Evolutionary conservation across 768 basidiomycete genomes (phyloP).

Genomic region (Termitomyces titanicus): DNA sequence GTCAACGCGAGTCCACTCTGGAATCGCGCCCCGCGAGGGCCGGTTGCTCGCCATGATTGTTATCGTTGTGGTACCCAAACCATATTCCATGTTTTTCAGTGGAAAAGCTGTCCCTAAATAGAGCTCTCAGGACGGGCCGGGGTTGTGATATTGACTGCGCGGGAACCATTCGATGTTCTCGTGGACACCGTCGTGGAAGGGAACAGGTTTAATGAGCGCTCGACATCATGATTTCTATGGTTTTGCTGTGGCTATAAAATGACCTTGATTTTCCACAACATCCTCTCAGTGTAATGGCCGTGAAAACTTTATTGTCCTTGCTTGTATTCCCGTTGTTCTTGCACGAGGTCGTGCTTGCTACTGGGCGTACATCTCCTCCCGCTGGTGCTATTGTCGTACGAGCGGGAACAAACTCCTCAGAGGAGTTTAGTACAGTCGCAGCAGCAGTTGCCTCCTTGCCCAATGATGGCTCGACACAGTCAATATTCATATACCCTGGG

Average conservation of each 20-base stretch:
- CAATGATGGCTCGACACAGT: conserved; percentile 31
- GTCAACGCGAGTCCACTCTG: background rate
- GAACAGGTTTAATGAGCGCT: background rate
- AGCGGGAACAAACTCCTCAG: conserved; percentile 33
- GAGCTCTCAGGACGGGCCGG: background rate
- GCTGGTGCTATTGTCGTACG: conserved; percentile 39
- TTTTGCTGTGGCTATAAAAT: background rate
- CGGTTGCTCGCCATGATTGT: too few species aligned
- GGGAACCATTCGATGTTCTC: background rate
- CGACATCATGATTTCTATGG: background rate
- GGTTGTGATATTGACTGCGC: background rate
- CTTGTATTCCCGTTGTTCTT: background rate
- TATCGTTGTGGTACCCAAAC: too few species aligned
- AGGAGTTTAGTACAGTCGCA: conserved; percentile 35
- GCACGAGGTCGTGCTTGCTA: conserved; percentile 15
- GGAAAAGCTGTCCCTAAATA: background rate
- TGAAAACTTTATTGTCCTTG: background rate
- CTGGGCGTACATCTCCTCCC: conserved; percentile 38
- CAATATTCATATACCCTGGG: conserved; percentile 47
- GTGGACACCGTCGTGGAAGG: background rate
- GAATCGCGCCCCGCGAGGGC: background rate
- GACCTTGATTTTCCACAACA: background rate
- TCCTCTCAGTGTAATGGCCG: background rate
- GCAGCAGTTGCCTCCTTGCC: conserved; percentile 39
- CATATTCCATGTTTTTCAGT: background rate